phyloP scores from a whole-genome alignment of 768 basidiomycete species.

The Leucocoprinus leucothites region DNA sequence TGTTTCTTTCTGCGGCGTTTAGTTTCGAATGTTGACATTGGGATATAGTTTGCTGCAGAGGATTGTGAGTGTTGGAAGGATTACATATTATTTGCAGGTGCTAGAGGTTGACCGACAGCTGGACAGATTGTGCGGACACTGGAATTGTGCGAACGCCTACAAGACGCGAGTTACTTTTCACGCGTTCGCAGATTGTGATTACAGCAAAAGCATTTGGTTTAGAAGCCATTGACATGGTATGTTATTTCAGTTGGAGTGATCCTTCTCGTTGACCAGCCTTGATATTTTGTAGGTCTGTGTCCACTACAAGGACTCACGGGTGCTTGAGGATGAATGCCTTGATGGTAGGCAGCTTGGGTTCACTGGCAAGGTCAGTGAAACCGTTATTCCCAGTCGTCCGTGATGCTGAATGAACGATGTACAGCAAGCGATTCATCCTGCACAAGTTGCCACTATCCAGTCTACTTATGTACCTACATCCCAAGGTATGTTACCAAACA shows the following conservation, averaged over 20 bases:
- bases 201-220: conserved; percentile 82
- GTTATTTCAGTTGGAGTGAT: conserved; percentile 4
- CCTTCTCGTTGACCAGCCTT: neutral
- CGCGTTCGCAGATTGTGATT: conserved; percentile 79
- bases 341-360: conserved; percentile 85
- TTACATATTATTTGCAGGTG: too few species aligned
- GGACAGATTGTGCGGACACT: conserved; percentile 84
- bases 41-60: conserved; percentile 83
- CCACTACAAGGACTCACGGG: conserved; percentile 72
- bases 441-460: conserved; percentile 77
- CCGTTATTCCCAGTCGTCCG: neutral
- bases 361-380: conserved; percentile 70
- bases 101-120: neutral
- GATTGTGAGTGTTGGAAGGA: conserved; percentile 70
- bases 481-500: conserved; percentile 44
- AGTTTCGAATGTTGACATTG: too few species aligned
- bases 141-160: conserved; percentile 74
- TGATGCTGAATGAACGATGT: neutral
- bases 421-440: conserved; percentile 94
- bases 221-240: conserved; percentile 88
- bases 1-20: conserved; percentile 21
- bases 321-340: conserved; percentile 67
- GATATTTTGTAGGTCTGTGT: conserved; percentile 65
- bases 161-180: conserved; percentile 75
- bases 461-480: conserved; percentile 72